phyloP scores from a whole-genome alignment of 352 stramenopile genomes.

The Phytophthora agathidicida region DNA sequence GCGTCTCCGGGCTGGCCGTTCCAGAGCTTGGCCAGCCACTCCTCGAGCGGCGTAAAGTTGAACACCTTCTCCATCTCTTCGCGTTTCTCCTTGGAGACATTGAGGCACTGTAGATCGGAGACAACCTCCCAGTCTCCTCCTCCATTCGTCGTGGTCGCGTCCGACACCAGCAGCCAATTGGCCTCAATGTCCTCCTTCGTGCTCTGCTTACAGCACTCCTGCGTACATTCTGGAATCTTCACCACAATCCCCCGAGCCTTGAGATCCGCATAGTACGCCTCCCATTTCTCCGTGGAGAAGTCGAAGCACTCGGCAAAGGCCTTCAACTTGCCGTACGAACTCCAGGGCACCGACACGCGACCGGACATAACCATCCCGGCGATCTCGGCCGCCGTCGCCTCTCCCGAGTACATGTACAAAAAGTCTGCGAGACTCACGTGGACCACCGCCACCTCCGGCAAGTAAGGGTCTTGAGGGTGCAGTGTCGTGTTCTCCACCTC shows the following conservation, averaged over 20 bases:
- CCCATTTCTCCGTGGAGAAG: slow-evolving; percentile 85
- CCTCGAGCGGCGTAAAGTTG: slow-evolving; percentile 65
- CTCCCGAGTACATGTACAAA: slow-evolving; percentile 88
- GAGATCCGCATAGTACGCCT: slow-evolving; percentile 71
- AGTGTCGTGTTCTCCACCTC: slow-evolving; percentile 59
- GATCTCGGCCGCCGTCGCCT: slow-evolving; percentile 78
- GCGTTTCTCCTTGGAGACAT: slow-evolving; percentile 63
- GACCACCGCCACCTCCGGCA: slow-evolving; percentile 69
- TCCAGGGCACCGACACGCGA: slow-evolving; percentile 86
- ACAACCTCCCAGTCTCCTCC: slow-evolving; percentile 78
- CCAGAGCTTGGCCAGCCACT: slow-evolving; percentile 72
- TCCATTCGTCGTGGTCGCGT: slow-evolving; percentile 56
- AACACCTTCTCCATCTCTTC: slow-evolving; percentile 66
- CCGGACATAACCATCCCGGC: slow-evolving; percentile 86
- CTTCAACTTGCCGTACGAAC: slow-evolving; percentile 80
- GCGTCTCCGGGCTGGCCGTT: slow-evolving; percentile 20
- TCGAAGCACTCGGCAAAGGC: slow-evolving; percentile 87
- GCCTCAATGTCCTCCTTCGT: slow-evolving; percentile 82
- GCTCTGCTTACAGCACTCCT: slow-evolving; percentile 65
- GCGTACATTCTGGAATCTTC: slow-evolving; percentile 47
- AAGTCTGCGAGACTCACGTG: slow-evolving; percentile 82
- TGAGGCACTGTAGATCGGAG: slow-evolving; percentile 60
- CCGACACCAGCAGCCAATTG: slow-evolving; percentile 82
- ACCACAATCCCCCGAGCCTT: slow-evolving; percentile 29
- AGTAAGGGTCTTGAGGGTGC: slow-evolving; percentile 54